Evolutionary conservation across 805 yeast species (phyloP).

Genomic region (Wickerhamomyces pijperi): DNA sequence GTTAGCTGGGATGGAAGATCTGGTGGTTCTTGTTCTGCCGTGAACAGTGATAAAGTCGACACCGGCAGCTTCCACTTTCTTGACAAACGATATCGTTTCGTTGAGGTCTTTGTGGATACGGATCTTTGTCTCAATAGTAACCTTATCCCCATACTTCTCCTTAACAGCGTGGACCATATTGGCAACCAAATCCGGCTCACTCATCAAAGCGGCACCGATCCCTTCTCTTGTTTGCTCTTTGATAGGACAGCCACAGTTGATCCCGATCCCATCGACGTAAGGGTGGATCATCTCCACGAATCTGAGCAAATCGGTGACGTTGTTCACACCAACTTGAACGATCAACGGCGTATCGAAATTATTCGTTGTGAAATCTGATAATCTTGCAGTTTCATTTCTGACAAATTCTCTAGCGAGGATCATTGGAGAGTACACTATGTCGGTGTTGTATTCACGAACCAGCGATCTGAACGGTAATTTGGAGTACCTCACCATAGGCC

Average conservation of each 20-base stretch:
- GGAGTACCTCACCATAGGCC: constrained; percentile 97
- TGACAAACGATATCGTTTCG: constrained; percentile 65
- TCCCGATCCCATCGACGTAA: constrained; percentile 84
- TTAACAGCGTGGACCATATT: constrained; percentile 81
- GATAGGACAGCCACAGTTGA: constrained; percentile 97
- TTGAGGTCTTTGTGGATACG: constrained; percentile 70
- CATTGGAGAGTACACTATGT: constrained; percentile 93
- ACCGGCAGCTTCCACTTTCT: constrained; percentile 71
- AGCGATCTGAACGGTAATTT: constrained; percentile 84
- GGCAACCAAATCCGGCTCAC: constrained; percentile 68
- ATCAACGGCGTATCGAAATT: constrained; percentile 57
- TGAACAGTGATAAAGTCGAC: constrained; percentile 92
- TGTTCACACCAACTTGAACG: constrained; percentile 86
- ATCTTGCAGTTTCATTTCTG: constrained; percentile 68
- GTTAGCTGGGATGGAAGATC: constrained; percentile 78
- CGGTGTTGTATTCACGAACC: constrained; percentile 61
- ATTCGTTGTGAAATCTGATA: constrained; percentile 79
- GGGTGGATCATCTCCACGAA: constrained; percentile 87
- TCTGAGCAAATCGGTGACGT: constrained; percentile 66
- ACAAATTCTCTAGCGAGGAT: constrained; percentile 92
- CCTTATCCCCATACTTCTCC: constrained; percentile 50
- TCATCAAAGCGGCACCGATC: constrained; percentile 92
- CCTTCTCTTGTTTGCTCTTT: constrained; percentile 92
- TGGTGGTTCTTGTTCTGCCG: constrained; percentile 77
- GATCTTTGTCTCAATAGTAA: constrained; percentile 87